phyloP scores from a whole-genome alignment of 495 filamentous ascomycete genomes.

The Talaromyces adpressus region DNA sequence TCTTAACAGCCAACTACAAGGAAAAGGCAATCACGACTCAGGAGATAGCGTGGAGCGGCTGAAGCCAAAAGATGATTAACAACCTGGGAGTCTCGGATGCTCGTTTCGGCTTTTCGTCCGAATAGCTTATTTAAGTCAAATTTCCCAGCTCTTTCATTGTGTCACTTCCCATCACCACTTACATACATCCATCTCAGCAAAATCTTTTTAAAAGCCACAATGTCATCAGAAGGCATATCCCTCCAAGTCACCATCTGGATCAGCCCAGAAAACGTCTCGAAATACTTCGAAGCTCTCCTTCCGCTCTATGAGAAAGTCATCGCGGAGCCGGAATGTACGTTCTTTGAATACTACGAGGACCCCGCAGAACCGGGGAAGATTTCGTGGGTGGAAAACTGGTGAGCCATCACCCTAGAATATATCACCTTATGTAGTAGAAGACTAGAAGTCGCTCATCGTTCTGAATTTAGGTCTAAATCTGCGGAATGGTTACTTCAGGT shows the following conservation, averaged over 20 bases:
- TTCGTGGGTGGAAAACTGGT: constrained; percentile 43
- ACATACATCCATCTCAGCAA: no score
- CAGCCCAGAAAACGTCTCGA: constrained; percentile 29
- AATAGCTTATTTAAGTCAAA: no score
- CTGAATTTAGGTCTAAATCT: constrained; percentile 20
- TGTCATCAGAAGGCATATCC: constrained; percentile 9
- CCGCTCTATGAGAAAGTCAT: constrained; percentile 33
- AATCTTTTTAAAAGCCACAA: background rate
- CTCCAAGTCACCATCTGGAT: constrained; percentile 39
- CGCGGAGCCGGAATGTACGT: constrained; percentile 38
- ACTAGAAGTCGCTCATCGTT: background rate
- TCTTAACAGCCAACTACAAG: no score
- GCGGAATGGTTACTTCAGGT: constrained; percentile 36
- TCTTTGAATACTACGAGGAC: constrained; percentile 41
- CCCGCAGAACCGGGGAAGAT: constrained; percentile 33
- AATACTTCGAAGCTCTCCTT: constrained; percentile 34
- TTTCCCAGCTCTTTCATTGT: no score
- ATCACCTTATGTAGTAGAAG: constrained; percentile 6
- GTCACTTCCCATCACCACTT: no score
- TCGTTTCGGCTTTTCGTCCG: no score
- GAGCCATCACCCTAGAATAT: constrained; percentile 2
- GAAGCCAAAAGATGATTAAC: no score
- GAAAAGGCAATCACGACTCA: no score
- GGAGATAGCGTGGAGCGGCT: no score
- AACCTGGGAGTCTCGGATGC: no score